Evolutionary conservation across 306 rosid species (phyloP).

Genomic region (Castanopsis chinensis): DNA sequence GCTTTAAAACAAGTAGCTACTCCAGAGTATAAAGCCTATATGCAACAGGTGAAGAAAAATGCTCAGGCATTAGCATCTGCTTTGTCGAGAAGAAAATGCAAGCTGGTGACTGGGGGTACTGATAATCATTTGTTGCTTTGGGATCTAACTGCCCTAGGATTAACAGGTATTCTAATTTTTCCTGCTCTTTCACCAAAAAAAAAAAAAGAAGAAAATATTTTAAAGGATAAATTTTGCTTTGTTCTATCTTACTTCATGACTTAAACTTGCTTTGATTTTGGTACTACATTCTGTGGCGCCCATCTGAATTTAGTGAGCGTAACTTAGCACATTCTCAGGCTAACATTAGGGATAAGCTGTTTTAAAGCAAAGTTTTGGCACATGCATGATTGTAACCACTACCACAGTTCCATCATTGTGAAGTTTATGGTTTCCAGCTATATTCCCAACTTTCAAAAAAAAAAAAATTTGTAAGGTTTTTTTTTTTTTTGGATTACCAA

Average conservation of each 20-base stretch:
- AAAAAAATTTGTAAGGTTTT: not conserved
- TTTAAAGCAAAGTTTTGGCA: too few relatives aligned
- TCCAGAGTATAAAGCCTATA: conserved; percentile 68
- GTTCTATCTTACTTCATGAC: not conserved
- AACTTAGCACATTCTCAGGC: too few relatives aligned
- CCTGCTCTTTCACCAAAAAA: not conserved
- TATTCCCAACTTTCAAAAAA: not conserved
- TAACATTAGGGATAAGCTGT: too few relatives aligned
- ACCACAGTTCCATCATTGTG: not conserved
- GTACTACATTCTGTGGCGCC: not conserved
- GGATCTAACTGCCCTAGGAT: conserved; percentile 75
- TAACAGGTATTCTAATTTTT: conserved; percentile 45
- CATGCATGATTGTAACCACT: too few relatives aligned
- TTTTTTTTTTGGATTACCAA: not conserved
- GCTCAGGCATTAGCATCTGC: conserved; percentile 76
- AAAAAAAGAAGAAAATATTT: too few relatives aligned
- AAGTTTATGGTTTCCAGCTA: not conserved
- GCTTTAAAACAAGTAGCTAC: conserved; percentile 82
- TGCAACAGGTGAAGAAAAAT: conserved; percentile 83
- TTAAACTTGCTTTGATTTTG: not conserved
- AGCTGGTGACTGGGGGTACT: conserved; percentile 82
- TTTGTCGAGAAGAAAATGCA: conserved; percentile 76
- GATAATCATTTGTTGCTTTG: conserved; percentile 89
- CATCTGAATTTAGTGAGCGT: not conserved
- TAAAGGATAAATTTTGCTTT: not conserved